Percentiles rank a stretch among this genome's conserved stretches.
phyloP scores from a whole-genome alignment of 1,284 basidiomycete genomes.

The Quambalaria eucalypti region DNA sequence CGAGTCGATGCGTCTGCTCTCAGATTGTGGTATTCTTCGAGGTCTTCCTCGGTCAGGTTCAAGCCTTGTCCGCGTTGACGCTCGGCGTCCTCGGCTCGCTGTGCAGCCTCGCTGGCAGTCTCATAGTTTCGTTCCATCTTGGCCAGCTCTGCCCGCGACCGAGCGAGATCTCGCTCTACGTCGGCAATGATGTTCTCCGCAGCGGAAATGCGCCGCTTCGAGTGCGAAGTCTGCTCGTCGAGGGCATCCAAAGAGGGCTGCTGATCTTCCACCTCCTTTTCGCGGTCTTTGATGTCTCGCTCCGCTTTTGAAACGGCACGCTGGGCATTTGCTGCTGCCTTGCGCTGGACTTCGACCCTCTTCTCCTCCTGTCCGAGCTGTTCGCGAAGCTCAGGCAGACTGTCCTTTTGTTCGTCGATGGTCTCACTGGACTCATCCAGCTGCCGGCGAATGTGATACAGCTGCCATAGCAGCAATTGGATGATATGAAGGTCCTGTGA shows the following conservation, averaged over 20 bases:
- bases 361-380: slow-evolving; percentile 55
- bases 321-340: slow-evolving; percentile 70
- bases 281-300: slow-evolving; percentile 66
- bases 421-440: slow-evolving; percentile 24
- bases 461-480: slow-evolving; percentile 73
- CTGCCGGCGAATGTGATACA: slow-evolving; percentile 72
- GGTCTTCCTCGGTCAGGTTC: slow-evolving; percentile 68
- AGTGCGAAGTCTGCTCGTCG: slow-evolving; percentile 79
- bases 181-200: slow-evolving; percentile 60
- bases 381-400: slow-evolving; percentile 9
- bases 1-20: slow-evolving; percentile 62
- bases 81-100: slow-evolving; percentile 58
- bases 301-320: slow-evolving; percentile 65
- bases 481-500: slow-evolving; percentile 70
- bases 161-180: slow-evolving; percentile 61
- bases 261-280: slow-evolving; percentile 66
- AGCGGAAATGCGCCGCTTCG: slow-evolving; percentile 66
- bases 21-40: slow-evolving; percentile 68
- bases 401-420: slow-evolving; percentile 33
- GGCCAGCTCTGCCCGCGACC: slow-evolving; percentile 57
- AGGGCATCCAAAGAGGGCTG: slow-evolving; percentile 48
- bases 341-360: slow-evolving; percentile 63
- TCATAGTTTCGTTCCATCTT: slow-evolving; percentile 64
- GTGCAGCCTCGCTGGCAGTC: slow-evolving; percentile 54
- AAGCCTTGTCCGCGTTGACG: slow-evolving; percentile 53